phyloP scores from a whole-genome alignment of 2,329 filamentous ascomycete genomes.

The Septoria petroselini region DNA sequence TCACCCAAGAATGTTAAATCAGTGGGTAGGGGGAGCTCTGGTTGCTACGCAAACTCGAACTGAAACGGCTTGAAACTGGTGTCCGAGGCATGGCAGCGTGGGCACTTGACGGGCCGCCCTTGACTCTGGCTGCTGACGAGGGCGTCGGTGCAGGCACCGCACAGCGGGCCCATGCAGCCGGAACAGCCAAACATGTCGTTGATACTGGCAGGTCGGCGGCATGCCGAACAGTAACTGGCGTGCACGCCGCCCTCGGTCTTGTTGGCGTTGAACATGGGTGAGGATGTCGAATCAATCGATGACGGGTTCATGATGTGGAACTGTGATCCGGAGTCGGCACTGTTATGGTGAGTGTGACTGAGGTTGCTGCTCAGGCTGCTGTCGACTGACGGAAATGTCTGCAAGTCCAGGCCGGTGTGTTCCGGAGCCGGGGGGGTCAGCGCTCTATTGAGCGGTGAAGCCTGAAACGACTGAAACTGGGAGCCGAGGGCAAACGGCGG shows the following conservation, averaged over 20 bases:
- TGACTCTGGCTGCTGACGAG: constrained; percentile 69
- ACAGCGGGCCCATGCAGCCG: constrained; percentile 92
- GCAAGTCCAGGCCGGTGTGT: constrained; percentile 44
- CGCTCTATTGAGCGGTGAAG: constrained; percentile 85
- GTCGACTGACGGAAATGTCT: constrained; percentile 90
- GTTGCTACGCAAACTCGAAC: constrained; percentile 67
- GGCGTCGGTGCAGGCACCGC: constrained; percentile 80
- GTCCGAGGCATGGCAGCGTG: constrained; percentile 73
- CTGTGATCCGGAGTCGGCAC: constrained; percentile 60
- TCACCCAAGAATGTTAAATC: constrained; percentile 16
- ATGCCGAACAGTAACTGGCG: constrained; percentile 77
- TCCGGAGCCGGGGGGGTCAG: constrained; percentile 69
- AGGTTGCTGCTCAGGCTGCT: constrained; percentile 48
- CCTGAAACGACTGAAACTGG: constrained; percentile 68
- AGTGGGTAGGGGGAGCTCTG: constrained; percentile 15
- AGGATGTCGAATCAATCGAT: constrained; percentile 47
- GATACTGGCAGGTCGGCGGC: constrained; percentile 71
- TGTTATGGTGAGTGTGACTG: constrained; percentile 35
- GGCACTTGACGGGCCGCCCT: constrained; percentile 68
- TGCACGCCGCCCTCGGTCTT: constrained; percentile 11
- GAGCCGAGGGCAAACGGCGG: constrained; percentile 53
- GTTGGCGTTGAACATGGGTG: constrained; percentile 49
- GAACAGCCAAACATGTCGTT: constrained; percentile 90
- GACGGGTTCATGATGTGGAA: constrained; percentile 55
- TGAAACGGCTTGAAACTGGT: constrained; percentile 82